Conservation (phyloP, 305 asterid species). For the Fraxinus platypoda region DNA sequence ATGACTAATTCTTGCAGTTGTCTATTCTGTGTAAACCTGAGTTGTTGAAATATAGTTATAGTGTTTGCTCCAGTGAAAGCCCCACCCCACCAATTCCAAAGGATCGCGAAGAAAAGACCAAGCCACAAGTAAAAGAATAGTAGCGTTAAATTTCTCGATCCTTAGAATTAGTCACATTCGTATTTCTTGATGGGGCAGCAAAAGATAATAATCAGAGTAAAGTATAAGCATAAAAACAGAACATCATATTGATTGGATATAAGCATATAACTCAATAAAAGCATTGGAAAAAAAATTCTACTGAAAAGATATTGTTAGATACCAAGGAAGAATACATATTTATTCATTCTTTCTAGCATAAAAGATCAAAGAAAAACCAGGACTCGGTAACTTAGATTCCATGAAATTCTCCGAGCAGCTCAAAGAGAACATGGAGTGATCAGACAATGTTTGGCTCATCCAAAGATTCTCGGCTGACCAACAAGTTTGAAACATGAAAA, state of each 20-base stretch:
- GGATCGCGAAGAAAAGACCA: too few relatives aligned
- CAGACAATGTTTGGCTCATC: slow-evolving; percentile 34
- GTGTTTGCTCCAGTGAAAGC: not conserved
- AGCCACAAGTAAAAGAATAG: not conserved
- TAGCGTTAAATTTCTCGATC: not conserved
- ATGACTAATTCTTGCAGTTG: slow-evolving; percentile 1
- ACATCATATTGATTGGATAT: slow-evolving; percentile 18
- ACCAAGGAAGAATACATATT: slow-evolving; percentile 15
- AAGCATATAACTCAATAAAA: slow-evolving; percentile 13
- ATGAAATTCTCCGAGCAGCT: slow-evolving; percentile 43
- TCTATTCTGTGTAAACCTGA: not conserved
- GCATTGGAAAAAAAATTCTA: slow-evolving; percentile 20
- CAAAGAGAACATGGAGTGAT: slow-evolving; percentile 48
- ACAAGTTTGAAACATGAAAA: slow-evolving; percentile 70
- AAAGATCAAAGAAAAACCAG: slow-evolving; percentile 66
- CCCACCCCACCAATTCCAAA: not conserved
- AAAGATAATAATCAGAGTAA: not conserved
- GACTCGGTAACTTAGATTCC: slow-evolving; percentile 51
- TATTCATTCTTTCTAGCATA: slow-evolving; percentile 85
- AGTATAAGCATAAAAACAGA: not conserved
- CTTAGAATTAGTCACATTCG: not conserved
- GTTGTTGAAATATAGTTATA: not conserved
- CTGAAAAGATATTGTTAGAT: not conserved
- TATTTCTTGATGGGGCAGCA: not conserved
- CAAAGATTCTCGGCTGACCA: slow-evolving; percentile 62